Base-by-base conservation (phyloP, 2,329 filamentous ascomycete genomes). In the Penicillium sclerotigenum region DNA sequence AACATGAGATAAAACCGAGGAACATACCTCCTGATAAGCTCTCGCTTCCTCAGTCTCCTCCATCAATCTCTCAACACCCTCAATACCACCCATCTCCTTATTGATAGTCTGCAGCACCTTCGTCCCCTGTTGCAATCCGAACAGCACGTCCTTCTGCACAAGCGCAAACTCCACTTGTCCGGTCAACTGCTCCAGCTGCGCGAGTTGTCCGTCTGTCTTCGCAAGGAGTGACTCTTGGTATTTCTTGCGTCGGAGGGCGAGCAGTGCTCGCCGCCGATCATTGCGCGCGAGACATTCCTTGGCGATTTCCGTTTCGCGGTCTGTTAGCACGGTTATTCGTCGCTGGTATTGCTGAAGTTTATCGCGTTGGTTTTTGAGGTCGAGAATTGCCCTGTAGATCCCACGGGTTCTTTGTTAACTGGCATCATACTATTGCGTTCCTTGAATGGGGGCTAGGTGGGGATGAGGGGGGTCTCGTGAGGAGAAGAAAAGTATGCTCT, bases 341-440 rank as follows among this genome's bases (percentile, higher is more conserved):
- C 89, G 88, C 76, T 97, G 93, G 79, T 97, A 97, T 74, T 96
- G 91, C 70, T 95, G 92, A 4, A 99, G 87, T 75, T 91, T 95
- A 81, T 99, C 94, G 74, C 94, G 92, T 79, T 97, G 93, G 76
- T 86, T 91, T 80, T 97, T 97, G 79, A 97, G 89, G 77, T 97
- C 92, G 69, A 97, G 88, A 76, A 97, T 97, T 58, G 93, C 93
- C 79, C 92, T 97, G 71, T n/a, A 28, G 40, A 36, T 3, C 42
- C 28, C 47, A 52, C 41, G 24, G 3, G 5, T 37, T 20, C 51
- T 20, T 47, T 52, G 42, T 61, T 49, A 61, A 57, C 14, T 8
- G 8, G 22, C 7, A 13, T 18, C 7, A 24, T 34, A 24, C 20
- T 28, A 31, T 33, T 40, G 26, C 3, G 20, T 47, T 38, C 20